These are phyloP conservation scores for Pseudognaphalium luteoalbum DNA, from an alignment of 129 eudicot species.

Conservation along the genomic window DNA sequence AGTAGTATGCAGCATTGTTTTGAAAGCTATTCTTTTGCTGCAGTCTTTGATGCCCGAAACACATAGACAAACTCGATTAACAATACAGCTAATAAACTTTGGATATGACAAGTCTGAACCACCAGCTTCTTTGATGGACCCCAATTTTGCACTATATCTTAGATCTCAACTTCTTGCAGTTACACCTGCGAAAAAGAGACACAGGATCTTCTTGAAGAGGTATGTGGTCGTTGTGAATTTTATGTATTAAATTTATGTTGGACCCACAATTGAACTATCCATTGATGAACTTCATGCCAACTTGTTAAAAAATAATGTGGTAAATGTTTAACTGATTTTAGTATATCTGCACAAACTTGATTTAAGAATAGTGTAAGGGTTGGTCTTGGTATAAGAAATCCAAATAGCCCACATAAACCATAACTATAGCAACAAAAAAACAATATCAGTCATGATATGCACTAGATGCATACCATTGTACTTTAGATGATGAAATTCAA, in stretches of 20 bases:
- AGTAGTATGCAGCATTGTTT: background rate
- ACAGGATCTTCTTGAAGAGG: slow-evolving; percentile 71
- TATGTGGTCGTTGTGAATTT: slow-evolving; percentile 33
- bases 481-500: background rate
- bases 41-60: slow-evolving; percentile 61
- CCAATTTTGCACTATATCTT: slow-evolving; percentile 72
- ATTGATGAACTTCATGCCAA: slow-evolving; percentile 4
- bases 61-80: slow-evolving; percentile 45
- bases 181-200: slow-evolving; percentile 52
- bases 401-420: slow-evolving; percentile 4
- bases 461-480: background rate
- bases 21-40: slow-evolving; percentile 35
- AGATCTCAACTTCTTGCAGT: slow-evolving; percentile 59
- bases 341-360: background rate
- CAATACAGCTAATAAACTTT: slow-evolving; percentile 80
- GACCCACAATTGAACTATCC: slow-evolving; percentile 6
- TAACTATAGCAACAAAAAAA: background rate
- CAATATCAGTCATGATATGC: background rate
- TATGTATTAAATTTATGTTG: slow-evolving; percentile 17
- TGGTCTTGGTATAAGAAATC: slow-evolving; percentile 4
- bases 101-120: slow-evolving; percentile 77
- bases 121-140: slow-evolving; percentile 82
- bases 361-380: slow-evolving; percentile 4
- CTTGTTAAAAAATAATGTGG: slow-evolving; percentile 3
- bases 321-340: background rate